phyloP scores from a whole-genome alignment of 1,284 basidiomycete species.

The Albatrellus sp. region DNA sequence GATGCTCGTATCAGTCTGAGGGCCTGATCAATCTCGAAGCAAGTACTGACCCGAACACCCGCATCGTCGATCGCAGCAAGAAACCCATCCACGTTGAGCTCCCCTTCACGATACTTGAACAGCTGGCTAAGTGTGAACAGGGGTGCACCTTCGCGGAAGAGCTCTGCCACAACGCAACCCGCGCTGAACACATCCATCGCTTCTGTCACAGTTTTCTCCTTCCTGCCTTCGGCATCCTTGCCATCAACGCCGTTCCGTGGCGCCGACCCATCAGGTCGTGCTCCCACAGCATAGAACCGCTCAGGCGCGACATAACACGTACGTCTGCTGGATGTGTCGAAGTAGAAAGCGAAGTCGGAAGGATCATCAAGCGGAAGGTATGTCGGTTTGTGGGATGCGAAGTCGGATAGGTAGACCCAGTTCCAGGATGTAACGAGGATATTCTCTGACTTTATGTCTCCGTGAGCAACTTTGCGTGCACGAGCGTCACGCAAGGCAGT shows the following conservation, averaged over 20 bases:
- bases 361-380: conserved; percentile 95
- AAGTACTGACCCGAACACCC: conserved; percentile 59
- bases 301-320: conserved; percentile 98
- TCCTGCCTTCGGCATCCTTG: conserved; percentile 25
- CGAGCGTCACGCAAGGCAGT: conserved; percentile 78
- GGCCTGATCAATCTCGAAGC: background rate
- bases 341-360: conserved; percentile 96
- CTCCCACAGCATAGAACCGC: conserved; percentile 76
- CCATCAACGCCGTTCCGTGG: background rate
- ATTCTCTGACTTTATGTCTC: conserved; percentile 98
- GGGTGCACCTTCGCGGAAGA: conserved; percentile 91
- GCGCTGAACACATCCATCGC: conserved; percentile 97
- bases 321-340: conserved; percentile 86
- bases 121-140: conserved; percentile 92
- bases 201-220: conserved; percentile 80
- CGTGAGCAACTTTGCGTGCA: conserved; percentile 80
- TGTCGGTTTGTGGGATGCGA: conserved; percentile 95
- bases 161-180: conserved; percentile 92
- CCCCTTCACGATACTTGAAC: conserved; percentile 88
- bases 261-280: conserved; percentile 45
- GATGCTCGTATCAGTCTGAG: conserved; percentile 6
- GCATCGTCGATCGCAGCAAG: conserved; percentile 73
- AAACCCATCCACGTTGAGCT: conserved; percentile 67
- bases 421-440: conserved; percentile 95
- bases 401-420: conserved; percentile 92